Base-by-base conservation (phyloP, 108 stramenopile species). In the Pseudonitzschia pungens region DNA sequence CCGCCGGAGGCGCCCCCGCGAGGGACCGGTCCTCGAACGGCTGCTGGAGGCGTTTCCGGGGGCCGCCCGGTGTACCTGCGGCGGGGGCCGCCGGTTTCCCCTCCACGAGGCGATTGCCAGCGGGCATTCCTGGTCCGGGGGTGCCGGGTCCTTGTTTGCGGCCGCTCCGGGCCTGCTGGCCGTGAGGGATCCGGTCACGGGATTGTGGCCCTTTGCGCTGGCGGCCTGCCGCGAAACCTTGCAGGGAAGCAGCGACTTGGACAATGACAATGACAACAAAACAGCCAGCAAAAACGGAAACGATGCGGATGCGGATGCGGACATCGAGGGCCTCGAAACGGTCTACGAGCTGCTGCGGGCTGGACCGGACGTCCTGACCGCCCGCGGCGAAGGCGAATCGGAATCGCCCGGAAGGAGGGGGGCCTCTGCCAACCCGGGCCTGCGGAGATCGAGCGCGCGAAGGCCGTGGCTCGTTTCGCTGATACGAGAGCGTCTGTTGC, bases 191-290 rank as follows among this genome's bases (percentile, higher is more conserved):
- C 85, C 85, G 10, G 32, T 74, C 21, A 77, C 82, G 32, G 60
- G 64, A 24, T 63, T 86, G 16, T 86, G 70, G 60, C 85, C 85
- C 4, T 86, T 86, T 56, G 75, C 79, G 71, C 75, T 85, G 9
- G 81, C 84, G 41, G 78, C 78, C 8, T 42, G 4, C 2, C 10
- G 54, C 21, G 14, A 26, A 11, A 55, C 14, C 18, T 8, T 48
- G 9, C 1, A 48, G 18, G 14, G 45, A 48, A n/a, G n/a, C n/a
- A n/a, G n/a, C n/a, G n/a, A n/a, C n/a, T n/a, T n/a, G 3, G 36
- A 6, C 36, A 36, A 36, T 6, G 36, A 6, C 36, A 36, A 36
- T 36, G 6, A 6, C 36, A 36, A 36, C 36, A 6, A 6, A 2
- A 36, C 2, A 5, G 36, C 4, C 36, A 51, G 10, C 3, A n/a